Conservation (phyloP, 768 basidiomycete genomes). For the Boletellus emodensis region DNA sequence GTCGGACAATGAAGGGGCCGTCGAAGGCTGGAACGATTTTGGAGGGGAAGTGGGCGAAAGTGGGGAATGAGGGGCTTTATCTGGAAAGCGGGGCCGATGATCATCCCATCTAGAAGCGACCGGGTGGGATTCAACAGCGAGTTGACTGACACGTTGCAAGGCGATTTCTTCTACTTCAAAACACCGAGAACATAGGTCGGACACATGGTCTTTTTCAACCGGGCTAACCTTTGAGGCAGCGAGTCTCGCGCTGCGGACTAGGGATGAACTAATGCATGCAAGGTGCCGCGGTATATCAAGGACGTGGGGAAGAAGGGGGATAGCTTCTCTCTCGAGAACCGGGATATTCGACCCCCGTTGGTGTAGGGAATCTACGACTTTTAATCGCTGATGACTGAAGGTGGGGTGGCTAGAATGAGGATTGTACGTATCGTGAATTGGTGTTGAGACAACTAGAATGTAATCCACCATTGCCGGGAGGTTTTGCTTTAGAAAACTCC, state of each 20-base stretch:
- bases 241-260: conserved; percentile 59
- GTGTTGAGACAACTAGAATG: conserved; percentile 65
- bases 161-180: conserved; percentile 70
- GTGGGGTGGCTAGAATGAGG: conserved; percentile 25
- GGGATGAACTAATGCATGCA: conserved; percentile 68
- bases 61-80: conserved; percentile 9
- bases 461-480: conserved; percentile 76
- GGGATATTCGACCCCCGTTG: conserved; percentile 55
- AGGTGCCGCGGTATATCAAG: conserved; percentile 78
- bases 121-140: conserved; percentile 33
- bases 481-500: conserved; percentile 65
- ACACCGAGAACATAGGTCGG: conserved; percentile 58
- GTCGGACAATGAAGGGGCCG: conserved; percentile 42
- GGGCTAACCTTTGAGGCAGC: conserved; percentile 35
- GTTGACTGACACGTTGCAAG: conserved; percentile 59
- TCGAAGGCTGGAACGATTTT: conserved; percentile 42
- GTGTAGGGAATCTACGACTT: conserved; percentile 51
- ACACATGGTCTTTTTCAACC: conserved; percentile 37
- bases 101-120: conserved; percentile 16
- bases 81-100: neutral
- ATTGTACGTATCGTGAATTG: conserved; percentile 28
- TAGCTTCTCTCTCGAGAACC: conserved; percentile 60
- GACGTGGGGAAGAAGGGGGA: conserved; percentile 68
- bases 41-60: conserved; percentile 25
- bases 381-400: conserved; percentile 49